Evolutionary conservation across 192 early-diverging fungal species (phyloP).

Genomic region (Pilobolus umbonatus): DNA sequence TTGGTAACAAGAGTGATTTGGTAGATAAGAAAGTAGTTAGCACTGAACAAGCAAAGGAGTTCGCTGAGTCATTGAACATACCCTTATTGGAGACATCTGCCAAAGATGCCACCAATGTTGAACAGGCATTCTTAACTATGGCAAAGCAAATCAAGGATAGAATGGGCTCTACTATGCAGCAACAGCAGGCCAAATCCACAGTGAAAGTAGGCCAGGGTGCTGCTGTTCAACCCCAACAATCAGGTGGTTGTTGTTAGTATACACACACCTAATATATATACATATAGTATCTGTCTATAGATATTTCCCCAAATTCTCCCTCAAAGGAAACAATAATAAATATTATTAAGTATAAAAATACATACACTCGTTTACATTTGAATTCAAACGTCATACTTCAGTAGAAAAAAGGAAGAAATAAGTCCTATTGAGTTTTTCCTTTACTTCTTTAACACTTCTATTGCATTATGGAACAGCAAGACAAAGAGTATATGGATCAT

Average conservation of each 20-base stretch:
- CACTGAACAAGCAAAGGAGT: slow-evolving; percentile 58
- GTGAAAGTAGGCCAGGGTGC: slow-evolving; percentile 26
- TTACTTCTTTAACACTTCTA: not conserved
- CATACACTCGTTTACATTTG: too few species aligned
- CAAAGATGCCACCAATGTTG: slow-evolving; percentile 96
- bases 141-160: slow-evolving; percentile 99
- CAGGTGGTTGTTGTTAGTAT: slow-evolving; percentile 31
- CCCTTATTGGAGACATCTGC: slow-evolving; percentile 96
- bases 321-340: too few species aligned
- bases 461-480: not conserved
- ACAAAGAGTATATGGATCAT: too few species aligned
- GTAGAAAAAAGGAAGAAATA: not conserved
- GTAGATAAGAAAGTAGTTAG: slow-evolving; percentile 83
- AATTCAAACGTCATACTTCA: too few species aligned
- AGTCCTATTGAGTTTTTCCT: not conserved
- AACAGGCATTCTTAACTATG: slow-evolving; percentile 99
- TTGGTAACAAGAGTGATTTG: slow-evolving; percentile 98
- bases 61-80: slow-evolving; percentile 80
- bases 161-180: slow-evolving; percentile 28
- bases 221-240: slow-evolving; percentile 22
- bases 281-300: too few species aligned
- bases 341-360: too few species aligned
- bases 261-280: too few species aligned
- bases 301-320: too few species aligned
- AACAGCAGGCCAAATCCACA: slow-evolving; percentile 25